These are phyloP conservation scores for Beta corolliflora DNA, from an alignment of 179 eudicot genomes.

Conservation along the genomic window DNA sequence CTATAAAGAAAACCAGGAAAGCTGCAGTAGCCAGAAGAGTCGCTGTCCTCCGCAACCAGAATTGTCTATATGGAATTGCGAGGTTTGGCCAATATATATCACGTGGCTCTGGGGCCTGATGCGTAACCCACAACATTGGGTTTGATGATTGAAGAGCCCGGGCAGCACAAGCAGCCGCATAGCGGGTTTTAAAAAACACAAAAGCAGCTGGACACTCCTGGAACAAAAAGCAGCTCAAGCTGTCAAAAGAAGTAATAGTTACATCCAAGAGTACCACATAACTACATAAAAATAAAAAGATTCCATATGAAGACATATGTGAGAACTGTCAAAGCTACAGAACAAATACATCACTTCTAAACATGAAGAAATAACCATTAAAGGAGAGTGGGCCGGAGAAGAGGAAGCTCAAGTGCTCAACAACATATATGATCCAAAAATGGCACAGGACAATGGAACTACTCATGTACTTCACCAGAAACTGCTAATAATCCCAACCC, in stretches of 20 bases:
- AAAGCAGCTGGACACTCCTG: slow-evolving; percentile 88
- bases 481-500: background rate
- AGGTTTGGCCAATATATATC: slow-evolving; percentile 88
- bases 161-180: slow-evolving; percentile 79
- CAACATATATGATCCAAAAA: background rate
- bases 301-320: too few species aligned
- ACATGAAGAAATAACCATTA: too few species aligned
- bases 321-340: too few species aligned
- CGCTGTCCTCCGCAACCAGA: slow-evolving; percentile 80
- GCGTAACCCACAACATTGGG: slow-evolving; percentile 92
- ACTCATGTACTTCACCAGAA: background rate
- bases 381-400: too few species aligned
- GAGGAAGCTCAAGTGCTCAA: background rate
- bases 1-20: slow-evolving; percentile 64
- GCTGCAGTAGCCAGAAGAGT: slow-evolving; percentile 58
- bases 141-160: slow-evolving; percentile 66
- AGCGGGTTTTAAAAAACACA: slow-evolving; percentile 83
- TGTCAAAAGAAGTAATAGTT: background rate
- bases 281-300: too few species aligned
- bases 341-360: too few species aligned
- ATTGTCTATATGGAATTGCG: slow-evolving; percentile 66
- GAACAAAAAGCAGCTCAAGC: slow-evolving; percentile 14
- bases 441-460: background rate
- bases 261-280: background rate
- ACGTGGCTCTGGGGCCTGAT: slow-evolving; percentile 75